phyloP scores from a whole-genome alignment of 2,329 filamentous ascomycete species.

The Apiospora sp. region DNA sequence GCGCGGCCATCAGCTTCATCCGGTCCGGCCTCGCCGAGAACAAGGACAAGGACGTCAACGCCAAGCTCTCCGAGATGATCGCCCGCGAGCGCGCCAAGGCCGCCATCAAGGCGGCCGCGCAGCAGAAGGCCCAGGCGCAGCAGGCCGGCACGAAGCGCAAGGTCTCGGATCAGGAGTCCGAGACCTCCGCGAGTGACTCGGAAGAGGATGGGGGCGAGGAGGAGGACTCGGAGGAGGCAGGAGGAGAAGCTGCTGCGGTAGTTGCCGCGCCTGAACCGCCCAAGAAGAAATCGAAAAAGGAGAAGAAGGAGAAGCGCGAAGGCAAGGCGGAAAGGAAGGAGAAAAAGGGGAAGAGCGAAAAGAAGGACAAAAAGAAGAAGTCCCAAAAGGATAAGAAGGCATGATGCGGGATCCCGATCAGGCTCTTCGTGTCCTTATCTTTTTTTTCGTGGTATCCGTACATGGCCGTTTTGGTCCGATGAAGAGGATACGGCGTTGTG shows the following conservation, averaged over 20 bases:
- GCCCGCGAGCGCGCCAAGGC: constrained; percentile 64
- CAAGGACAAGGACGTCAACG: constrained; percentile 58
- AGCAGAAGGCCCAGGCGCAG: constrained; percentile 40
- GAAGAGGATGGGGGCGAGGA: neutral
- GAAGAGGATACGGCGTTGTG: constrained; percentile 12
- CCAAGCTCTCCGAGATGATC: constrained; percentile 62
- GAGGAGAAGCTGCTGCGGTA: neutral
- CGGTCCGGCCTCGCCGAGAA: constrained; percentile 74
- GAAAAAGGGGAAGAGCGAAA: constrained; percentile 20
- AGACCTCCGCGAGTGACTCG: constrained; percentile 35
- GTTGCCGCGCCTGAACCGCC: constrained; percentile 14
- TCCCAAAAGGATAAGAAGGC: constrained; percentile 17
- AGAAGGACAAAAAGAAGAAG: constrained; percentile 27
- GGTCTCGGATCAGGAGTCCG: constrained; percentile 45
- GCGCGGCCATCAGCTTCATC: constrained; percentile 82
- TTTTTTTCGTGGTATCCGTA: neutral
- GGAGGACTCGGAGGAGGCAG: neutral
- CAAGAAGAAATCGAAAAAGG: constrained; percentile 24
- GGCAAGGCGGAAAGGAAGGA: constrained; percentile 21
- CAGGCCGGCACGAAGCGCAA: constrained; percentile 44
- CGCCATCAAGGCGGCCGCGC: constrained; percentile 49
- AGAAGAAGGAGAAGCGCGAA: constrained; percentile 23
- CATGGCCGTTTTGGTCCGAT: neutral
- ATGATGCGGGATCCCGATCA: neutral
- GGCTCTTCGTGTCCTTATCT: neutral